Evolutionary conservation across 164 flowering plant species (phyloP).

Genomic region (Annona cherimola): DNA sequence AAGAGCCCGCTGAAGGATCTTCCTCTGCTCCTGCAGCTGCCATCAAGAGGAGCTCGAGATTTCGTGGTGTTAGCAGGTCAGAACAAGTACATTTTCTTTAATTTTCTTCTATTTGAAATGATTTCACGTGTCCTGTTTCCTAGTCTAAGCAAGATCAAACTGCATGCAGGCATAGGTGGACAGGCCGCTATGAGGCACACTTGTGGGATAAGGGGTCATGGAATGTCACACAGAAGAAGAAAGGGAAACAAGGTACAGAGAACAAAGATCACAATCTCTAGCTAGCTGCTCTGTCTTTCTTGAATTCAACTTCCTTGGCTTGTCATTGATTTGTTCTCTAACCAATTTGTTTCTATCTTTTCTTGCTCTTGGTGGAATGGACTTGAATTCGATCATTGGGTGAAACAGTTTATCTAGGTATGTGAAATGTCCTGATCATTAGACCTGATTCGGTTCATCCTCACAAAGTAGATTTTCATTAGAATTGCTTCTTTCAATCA

Average conservation of each 20-base stretch:
- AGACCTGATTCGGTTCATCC: not conserved
- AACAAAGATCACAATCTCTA: not conserved
- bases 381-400: not conserved
- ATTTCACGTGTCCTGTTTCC: not conserved
- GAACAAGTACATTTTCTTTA: not conserved
- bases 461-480: not conserved
- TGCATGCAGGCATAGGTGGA: conserved; percentile 55
- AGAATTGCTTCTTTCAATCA: conserved; percentile 12
- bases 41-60: conserved; percentile 56
- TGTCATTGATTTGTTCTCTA: not conserved
- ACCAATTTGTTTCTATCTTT: not conserved
- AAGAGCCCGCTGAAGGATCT: conserved; percentile 22
- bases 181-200: conserved; percentile 65
- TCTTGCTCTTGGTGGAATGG: not conserved
- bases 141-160: not conserved
- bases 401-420: conserved; percentile 53
- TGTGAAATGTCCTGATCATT: conserved; percentile 6
- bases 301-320: not conserved
- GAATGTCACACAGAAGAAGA: conserved; percentile 64
- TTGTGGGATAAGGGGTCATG: conserved; percentile 65
- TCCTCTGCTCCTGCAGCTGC: conserved; percentile 24
- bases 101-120: not conserved
- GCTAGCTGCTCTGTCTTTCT: not conserved
- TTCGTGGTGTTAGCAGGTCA: conserved; percentile 63
- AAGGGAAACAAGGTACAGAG: conserved; percentile 55